Percentiles rank a stretch among this genome's conserved stretches.
These are phyloP conservation scores for Hymenoscyphus salicellus DNA, from an alignment of 2,329 filamentous ascomycete genomes.

Conservation along the genomic window DNA sequence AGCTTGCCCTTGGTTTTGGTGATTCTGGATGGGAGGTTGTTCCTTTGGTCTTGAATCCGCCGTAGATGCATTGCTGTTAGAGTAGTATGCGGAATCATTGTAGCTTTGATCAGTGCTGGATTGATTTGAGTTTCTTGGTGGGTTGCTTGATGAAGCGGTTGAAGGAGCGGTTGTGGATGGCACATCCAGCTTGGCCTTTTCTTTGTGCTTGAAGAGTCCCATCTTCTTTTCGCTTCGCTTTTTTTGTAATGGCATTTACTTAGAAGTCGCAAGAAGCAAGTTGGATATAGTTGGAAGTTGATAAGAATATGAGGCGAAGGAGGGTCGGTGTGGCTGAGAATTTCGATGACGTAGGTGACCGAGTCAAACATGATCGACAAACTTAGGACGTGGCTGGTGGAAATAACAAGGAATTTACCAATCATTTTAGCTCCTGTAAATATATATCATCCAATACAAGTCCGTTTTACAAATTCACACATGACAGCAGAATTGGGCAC, in stretches of 20 bases:
- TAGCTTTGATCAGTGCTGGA: conserved; percentile 20
- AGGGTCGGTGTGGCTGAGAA: not conserved
- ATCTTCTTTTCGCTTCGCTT: conserved; percentile 12
- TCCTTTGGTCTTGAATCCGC: conserved; percentile 17
- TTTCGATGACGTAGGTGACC: not conserved
- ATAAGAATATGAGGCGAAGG: not conserved
- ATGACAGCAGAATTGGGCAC: too few species aligned
- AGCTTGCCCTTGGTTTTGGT: conserved; percentile 12
- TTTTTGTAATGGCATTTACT: conserved; percentile 8
- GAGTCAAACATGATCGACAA: not conserved
- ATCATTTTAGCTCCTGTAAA: not conserved
- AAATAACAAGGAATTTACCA: not conserved
- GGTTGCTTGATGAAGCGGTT: conserved; percentile 7
- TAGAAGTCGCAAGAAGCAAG: not conserved
- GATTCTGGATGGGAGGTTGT: conserved; percentile 16
- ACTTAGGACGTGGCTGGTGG: not conserved
- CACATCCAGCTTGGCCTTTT: conserved; percentile 20
- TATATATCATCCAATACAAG: not conserved
- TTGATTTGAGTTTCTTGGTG: not conserved
- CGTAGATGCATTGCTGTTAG: conserved; percentile 20
- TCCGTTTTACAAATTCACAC: too few species aligned
- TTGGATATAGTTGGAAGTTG: not conserved
- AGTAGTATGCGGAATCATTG: conserved; percentile 27
- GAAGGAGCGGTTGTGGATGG: not conserved
- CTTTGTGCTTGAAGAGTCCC: conserved; percentile 27